phyloP scores from a whole-genome alignment of 768 basidiomycete genomes.

The Trametes cubensis region DNA sequence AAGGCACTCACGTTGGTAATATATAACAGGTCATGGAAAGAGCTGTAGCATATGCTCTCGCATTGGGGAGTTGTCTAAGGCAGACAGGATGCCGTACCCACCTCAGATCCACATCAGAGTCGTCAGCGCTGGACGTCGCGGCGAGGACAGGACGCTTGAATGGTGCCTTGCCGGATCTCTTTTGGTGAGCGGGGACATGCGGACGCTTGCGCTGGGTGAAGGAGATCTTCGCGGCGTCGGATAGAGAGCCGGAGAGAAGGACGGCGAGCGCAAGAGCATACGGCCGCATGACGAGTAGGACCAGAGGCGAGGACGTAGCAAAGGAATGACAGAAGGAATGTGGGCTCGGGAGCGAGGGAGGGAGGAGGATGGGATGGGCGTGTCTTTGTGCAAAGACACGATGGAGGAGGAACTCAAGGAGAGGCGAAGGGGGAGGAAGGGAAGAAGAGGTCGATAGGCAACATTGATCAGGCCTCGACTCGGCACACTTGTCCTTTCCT shows the following conservation, averaged over 20 bases:
- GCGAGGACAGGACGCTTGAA: constrained; percentile 32
- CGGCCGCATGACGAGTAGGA: constrained; percentile 45
- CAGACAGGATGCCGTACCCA: background rate
- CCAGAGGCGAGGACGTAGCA: constrained; percentile 25
- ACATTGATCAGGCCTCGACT: background rate
- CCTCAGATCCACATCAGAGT: constrained; percentile 39
- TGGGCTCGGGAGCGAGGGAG: constrained; percentile 25
- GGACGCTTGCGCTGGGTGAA: constrained; percentile 47
- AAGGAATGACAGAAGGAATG: constrained; percentile 31
- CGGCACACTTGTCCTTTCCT: background rate
- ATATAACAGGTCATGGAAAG: constrained; percentile 78
- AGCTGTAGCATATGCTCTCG: constrained; percentile 44
- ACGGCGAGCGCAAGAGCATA: constrained; percentile 41
- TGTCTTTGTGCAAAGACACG: constrained; percentile 11
- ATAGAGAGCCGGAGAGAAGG: constrained; percentile 40
- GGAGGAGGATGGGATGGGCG: constrained; percentile 21
- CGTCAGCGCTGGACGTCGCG: constrained; percentile 33
- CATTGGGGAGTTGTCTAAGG: background rate
- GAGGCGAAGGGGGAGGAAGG: background rate
- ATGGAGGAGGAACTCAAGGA: constrained; percentile 6
- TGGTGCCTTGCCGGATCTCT: constrained; percentile 39
- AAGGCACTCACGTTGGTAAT: constrained; percentile 63
- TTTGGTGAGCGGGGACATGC: constrained; percentile 30
- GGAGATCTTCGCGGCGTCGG: constrained; percentile 50
- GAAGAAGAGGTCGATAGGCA: background rate